These are phyloP conservation scores for Vicia villosa DNA, from an alignment of 306 rosid genomes.

Conservation along the genomic window DNA sequence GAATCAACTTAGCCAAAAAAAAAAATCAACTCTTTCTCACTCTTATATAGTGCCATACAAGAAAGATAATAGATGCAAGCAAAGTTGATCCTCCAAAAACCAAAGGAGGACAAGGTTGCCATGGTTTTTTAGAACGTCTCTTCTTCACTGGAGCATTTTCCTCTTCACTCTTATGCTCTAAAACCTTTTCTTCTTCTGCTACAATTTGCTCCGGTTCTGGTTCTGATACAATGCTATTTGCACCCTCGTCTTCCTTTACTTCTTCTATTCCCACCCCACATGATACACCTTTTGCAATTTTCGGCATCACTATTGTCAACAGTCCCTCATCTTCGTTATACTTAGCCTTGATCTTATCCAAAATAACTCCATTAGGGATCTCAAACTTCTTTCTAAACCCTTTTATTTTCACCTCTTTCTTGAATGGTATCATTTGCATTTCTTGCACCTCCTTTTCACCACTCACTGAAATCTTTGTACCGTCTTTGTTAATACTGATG, in stretches of 20 bases:
- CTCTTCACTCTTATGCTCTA: constrained; percentile 25
- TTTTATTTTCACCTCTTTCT: constrained; percentile 52
- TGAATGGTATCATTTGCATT: constrained; percentile 55
- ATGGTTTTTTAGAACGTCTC: constrained; percentile 24
- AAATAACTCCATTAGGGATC: constrained; percentile 56
- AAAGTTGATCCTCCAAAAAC: constrained; percentile 48
- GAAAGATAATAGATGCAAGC: constrained; percentile 36
- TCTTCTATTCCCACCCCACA: constrained; percentile 53
- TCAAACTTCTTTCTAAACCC: constrained; percentile 57
- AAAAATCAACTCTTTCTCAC: constrained; percentile 18
- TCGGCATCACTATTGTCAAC: constrained; percentile 64
- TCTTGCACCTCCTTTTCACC: constrained; percentile 68
- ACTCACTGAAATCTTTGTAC: constrained; percentile 50
- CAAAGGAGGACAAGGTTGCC: constrained; percentile 50
- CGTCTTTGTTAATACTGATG: constrained; percentile 65
- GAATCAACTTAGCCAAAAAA: not conserved
- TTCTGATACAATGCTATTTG: constrained; percentile 25
- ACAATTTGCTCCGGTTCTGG: not conserved
- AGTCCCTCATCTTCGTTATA: constrained; percentile 47
- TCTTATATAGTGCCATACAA: constrained; percentile 41
- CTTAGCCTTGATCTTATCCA: constrained; percentile 67
- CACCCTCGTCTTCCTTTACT: constrained; percentile 52
- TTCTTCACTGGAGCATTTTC: constrained; percentile 31
- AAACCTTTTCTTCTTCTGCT: constrained; percentile 18
- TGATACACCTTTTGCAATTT: constrained; percentile 44